These are phyloP conservation scores for Talaromyces proteolyticus DNA, from an alignment of 495 filamentous ascomycete species.

Conservation along the genomic window DNA sequence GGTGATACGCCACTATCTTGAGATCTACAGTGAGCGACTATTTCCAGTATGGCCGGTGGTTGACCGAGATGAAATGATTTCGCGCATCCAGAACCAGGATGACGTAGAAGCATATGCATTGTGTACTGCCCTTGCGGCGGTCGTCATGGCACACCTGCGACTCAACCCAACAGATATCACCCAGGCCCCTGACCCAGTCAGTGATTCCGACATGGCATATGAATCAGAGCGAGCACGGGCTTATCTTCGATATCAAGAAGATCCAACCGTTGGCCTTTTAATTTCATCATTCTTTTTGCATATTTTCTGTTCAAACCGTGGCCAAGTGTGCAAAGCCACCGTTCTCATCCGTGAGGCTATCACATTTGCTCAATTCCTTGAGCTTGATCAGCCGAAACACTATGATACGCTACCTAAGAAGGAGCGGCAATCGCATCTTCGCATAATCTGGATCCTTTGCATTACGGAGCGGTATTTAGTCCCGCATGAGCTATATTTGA, in stretches of 20 bases:
- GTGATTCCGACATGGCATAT: not conserved
- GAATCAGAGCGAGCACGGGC: slow-evolving; percentile 6
- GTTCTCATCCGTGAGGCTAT: slow-evolving; percentile 6
- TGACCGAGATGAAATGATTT: slow-evolving; percentile 30
- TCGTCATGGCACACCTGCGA: slow-evolving; percentile 38
- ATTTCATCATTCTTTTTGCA: slow-evolving; percentile 37
- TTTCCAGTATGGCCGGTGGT: slow-evolving; percentile 46
- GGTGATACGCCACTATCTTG: slow-evolving; percentile 9
- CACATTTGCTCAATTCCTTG: slow-evolving; percentile 4
- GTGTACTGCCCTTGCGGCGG: slow-evolving; percentile 35
- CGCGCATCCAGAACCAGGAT: slow-evolving; percentile 20
- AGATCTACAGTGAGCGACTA: slow-evolving; percentile 39
- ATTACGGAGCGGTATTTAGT: slow-evolving; percentile 5
- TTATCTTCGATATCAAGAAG: slow-evolving; percentile 4
- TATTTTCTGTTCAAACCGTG: slow-evolving; percentile 37
- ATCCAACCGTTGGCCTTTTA: slow-evolving; percentile 3
- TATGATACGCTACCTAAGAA: slow-evolving; percentile 3
- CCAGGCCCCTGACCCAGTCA: slow-evolving; percentile 1
- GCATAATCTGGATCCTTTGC: slow-evolving; percentile 6
- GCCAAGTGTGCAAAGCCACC: slow-evolving; percentile 4
- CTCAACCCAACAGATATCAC: slow-evolving; percentile 11
- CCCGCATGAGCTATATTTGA: not conserved
- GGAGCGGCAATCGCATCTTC: slow-evolving; percentile 3
- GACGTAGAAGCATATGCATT: slow-evolving; percentile 33
- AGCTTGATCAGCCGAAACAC: slow-evolving; percentile 4